phyloP scores from a whole-genome alignment of 192 early-diverging fungal genomes.

The Phlyctochytrium planicorne region DNA sequence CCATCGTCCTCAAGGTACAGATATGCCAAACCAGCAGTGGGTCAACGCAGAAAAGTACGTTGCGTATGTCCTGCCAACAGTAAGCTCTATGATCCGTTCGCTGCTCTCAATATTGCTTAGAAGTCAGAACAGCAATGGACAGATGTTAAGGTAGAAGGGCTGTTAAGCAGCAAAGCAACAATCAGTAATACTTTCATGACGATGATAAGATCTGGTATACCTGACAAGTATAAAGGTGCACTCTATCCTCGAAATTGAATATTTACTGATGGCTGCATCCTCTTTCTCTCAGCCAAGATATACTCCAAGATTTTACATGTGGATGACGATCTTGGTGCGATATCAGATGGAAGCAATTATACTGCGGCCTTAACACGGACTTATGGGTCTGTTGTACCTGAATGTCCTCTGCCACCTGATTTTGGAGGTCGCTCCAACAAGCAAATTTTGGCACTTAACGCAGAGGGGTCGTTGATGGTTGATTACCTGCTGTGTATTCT shows the following conservation, averaged over 20 bases:
- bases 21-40: background rate
- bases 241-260: background rate
- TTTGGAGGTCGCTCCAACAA: slow-evolving; percentile 40
- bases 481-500: slow-evolving; percentile 46
- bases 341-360: slow-evolving; percentile 47
- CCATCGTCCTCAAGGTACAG: background rate
- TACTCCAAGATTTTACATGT: slow-evolving; percentile 40
- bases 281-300: slow-evolving; percentile 24
- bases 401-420: slow-evolving; percentile 35
- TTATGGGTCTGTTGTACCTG: slow-evolving; percentile 34
- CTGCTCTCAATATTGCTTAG: background rate
- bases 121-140: background rate
- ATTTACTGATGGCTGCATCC: background rate
- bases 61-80: background rate
- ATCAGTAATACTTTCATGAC: slow-evolving; percentile 15
- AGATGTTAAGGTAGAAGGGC: background rate
- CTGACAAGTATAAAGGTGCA: slow-evolving; percentile 35
- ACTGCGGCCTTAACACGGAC: slow-evolving; percentile 33
- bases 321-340: slow-evolving; percentile 10
- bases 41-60: background rate
- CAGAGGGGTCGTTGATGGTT: slow-evolving; percentile 15
- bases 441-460: slow-evolving; percentile 20
- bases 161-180: background rate
- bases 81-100: background rate
- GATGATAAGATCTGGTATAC: slow-evolving; percentile 33